Percentiles rank a stretch among this genome's conserved stretches.
phyloP scores from a whole-genome alignment of 805 yeast species.

The Clavispora phyllophila region DNA sequence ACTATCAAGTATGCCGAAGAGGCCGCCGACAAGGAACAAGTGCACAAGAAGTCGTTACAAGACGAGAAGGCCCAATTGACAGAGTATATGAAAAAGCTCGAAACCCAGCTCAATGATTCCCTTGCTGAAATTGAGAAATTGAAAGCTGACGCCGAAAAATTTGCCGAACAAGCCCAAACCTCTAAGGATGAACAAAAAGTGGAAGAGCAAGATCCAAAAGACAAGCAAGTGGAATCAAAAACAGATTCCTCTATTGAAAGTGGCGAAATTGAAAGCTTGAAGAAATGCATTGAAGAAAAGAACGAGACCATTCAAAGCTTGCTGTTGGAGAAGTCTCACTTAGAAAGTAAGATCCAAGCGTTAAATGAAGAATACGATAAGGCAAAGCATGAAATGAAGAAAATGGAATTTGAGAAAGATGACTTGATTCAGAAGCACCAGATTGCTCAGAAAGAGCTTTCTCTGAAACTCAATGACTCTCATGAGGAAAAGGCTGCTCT shows the following conservation, averaged over 20 bases:
- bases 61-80: slow-evolving; percentile 1
- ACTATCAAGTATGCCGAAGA: slow-evolving; percentile 13
- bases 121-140: slow-evolving; percentile 8
- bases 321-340: neutral
- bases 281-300: neutral
- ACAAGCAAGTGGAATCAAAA: no score
- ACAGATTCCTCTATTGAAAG: neutral
- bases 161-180: neutral
- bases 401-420: neutral
- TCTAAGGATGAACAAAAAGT: neutral
- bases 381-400: neutral
- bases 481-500: neutral
- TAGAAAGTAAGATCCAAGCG: neutral
- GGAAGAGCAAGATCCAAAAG: no score
- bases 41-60: neutral
- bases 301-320: neutral
- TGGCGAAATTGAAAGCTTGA: neutral
- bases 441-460: neutral
- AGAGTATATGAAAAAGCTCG: slow-evolving; percentile 1
- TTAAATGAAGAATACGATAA: neutral
- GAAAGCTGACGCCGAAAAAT: slow-evolving; percentile 12
- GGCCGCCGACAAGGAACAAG: slow-evolving; percentile 18
- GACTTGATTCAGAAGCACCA: neutral
- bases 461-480: neutral
- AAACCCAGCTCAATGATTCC: neutral